Base-by-base conservation (phyloP, 2,329 filamentous ascomycete species). In the Thielaviopsis ethacetica region DNA sequence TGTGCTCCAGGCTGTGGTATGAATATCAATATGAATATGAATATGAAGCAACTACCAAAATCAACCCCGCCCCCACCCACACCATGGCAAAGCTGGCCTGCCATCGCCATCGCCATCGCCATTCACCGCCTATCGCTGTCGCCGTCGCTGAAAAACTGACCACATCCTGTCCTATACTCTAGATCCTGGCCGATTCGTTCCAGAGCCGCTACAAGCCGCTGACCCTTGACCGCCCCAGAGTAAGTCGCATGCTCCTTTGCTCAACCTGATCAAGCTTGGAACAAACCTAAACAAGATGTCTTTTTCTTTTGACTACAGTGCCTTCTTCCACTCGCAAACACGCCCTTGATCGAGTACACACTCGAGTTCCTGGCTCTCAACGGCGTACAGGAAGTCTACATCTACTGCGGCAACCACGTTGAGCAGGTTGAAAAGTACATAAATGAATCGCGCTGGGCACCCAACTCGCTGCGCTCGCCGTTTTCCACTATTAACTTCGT, bases 361-460 rank as follows among this genome's bases (percentile, higher is more conserved):
- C 83, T 97, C 66, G 91, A 97, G 68, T 97, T 95, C 67, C 83
- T 98, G 0, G 90, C 90, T 63, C 91, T 91, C 78, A 90, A 93
- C 61, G 90, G 91, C 60, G 90, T 97, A n/a, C 84, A 93, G 65
- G 88, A 96, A 64, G 86, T 97, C 58, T 95, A 87, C 69, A 80
- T 98, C 61, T 97, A 96, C 73, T 91, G 86, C 65, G 88, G 89
- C 62, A 84, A 88, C 27, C 90, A 96, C 69, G 86, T 86, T 30
- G 85, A 93, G 61, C 82, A 90, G 69, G 81, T 98, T 59, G 91
- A 97, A 72, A 79, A 82, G 64, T 95, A 97, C 69, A 84, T 98
- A 65, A 80, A 83, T 67, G 76, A 78, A 17, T 96, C 93, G 1
- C 74, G 79, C 30, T 90, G 86, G 68, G 88, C 87, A 17, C 83